Percentiles rank a stretch among this genome's conserved stretches.
phyloP scores from a whole-genome alignment of 2,329 filamentous ascomycete species.

The Metarhizium album region DNA sequence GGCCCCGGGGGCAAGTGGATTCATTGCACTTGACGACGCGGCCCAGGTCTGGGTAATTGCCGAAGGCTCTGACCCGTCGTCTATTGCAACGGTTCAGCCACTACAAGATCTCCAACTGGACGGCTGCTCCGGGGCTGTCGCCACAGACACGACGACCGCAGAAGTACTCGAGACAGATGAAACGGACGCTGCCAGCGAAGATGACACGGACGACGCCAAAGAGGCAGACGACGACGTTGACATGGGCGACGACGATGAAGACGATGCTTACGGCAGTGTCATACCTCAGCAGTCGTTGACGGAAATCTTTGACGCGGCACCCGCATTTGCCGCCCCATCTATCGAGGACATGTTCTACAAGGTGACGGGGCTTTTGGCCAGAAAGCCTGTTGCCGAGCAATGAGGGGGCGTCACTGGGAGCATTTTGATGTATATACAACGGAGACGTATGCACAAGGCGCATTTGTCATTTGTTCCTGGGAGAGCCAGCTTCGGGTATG shows the following conservation, averaged over 20 bases:
- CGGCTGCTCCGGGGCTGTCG: conserved; percentile 19
- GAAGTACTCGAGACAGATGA: conserved; percentile 29
- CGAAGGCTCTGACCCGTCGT: conserved; percentile 46
- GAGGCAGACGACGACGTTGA: conserved; percentile 35
- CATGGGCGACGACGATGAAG: conserved; percentile 21
- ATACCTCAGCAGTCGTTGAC: conserved; percentile 58
- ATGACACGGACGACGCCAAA: conserved; percentile 26
- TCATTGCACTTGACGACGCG: conserved; percentile 62
- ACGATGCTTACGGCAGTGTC: conserved; percentile 45
- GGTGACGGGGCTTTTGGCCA: conserved; percentile 50
- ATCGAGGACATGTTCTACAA: conserved; percentile 68
- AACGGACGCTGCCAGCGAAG: conserved; percentile 30
- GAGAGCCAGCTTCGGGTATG: neutral
- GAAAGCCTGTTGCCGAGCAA: conserved; percentile 25
- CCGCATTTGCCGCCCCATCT: conserved; percentile 58
- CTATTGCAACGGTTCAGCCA: conserved; percentile 41
- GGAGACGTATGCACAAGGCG: neutral
- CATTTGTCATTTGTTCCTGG: no score
- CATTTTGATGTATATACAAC: conserved; percentile 1
- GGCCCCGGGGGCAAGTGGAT: conserved; percentile 55
- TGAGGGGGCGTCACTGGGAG: neutral
- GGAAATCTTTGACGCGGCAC: conserved; percentile 58
- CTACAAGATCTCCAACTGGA: conserved; percentile 43
- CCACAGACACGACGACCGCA: conserved; percentile 15
- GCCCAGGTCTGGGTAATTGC: conserved; percentile 58